Base-by-base conservation (phyloP, 305 asterid genomes). In the Coffea humblotiana region DNA sequence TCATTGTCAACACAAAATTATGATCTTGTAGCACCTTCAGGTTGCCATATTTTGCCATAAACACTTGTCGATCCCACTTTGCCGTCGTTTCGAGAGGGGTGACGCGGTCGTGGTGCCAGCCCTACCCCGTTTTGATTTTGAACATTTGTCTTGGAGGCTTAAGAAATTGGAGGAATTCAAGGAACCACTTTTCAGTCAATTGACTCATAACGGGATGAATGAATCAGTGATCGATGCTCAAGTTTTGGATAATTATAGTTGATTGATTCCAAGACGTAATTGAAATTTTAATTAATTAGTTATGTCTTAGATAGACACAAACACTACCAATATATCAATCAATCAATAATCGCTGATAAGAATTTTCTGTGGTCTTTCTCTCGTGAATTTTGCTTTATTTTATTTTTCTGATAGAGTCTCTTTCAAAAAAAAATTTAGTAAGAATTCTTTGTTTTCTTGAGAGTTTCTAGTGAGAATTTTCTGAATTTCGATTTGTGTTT, bases 1-100 rank as follows among this genome's bases (percentile, higher is more conserved):
- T 79, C 32, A 9, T 73, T 80, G 83, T 80, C 79, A 69, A n/a
- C 48, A 45, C 49, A 74, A 74, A 64, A 64, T 51, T 48, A 65
- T 75, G 78, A 75, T 18, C 13, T 37, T 75, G 78, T 75, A 51
- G 68, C 82, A 72, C 48, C 37, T 72, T 74, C 64, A 67, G 60
- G 79, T 51, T 65, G 75, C 79, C 75, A 65, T 45, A 45, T 58
- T 58, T 71, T 49, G 19, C 65, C n/a, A 14, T 1, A 5, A 70
- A 74, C 23, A 74, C 73, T 63, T 79, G 29, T 72, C 73, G 48
- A 60, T 47, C 82, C 63, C 75, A 72, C 78, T 49, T 64, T 72
- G 37, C 5, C 27, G 8, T 25, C 54, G 37, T 32, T 48, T 56
- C 54, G 19, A 58, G 12, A 16, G 54, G 48, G 29, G 49, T 19